Percentiles rank a stretch among this genome's conserved stretches.
Conservation (phyloP, 1,284 basidiomycete genomes). For the Malassezia pachydermatis region DNA sequence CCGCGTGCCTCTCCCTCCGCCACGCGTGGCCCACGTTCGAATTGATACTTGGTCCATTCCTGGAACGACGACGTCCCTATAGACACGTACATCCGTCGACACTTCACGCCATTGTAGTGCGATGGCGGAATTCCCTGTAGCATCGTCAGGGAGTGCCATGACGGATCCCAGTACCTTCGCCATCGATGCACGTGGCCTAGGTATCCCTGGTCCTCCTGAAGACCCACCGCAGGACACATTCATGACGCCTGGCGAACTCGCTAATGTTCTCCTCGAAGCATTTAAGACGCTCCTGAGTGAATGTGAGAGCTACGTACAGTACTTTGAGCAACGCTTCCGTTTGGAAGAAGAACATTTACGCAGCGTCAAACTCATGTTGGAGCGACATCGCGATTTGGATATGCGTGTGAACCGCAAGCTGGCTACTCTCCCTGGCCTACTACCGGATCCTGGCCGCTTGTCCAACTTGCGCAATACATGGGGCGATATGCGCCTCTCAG, state of each 20-base stretch:
- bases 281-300: conserved; percentile 32
- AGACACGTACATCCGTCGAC: too few relatives aligned
- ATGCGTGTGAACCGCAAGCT: conserved; percentile 31
- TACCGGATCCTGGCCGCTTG: conserved; percentile 25
- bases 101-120: too few relatives aligned
- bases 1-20: too few relatives aligned
- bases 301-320: conserved; percentile 33
- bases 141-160: too few relatives aligned
- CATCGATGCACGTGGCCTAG: too few relatives aligned
- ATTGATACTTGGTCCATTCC: too few relatives aligned
- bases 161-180: too few relatives aligned
- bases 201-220: too few relatives aligned
- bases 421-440: conserved; percentile 21
- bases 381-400: conserved; percentile 37
- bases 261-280: conserved; percentile 27
- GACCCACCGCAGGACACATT: background rate
- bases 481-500: conserved; percentile 17
- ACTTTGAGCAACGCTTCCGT: conserved; percentile 34
- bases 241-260: conserved; percentile 24
- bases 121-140: too few relatives aligned
- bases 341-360: conserved; percentile 41
- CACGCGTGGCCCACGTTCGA: too few relatives aligned
- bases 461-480: conserved; percentile 17
- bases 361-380: conserved; percentile 22
- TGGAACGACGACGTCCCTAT: too few relatives aligned